Evolutionary conservation across 352 stramenopile species (phyloP), one percentile per base, ranked within the genome.

Genomic region (Pythium plurisporium): DNA sequence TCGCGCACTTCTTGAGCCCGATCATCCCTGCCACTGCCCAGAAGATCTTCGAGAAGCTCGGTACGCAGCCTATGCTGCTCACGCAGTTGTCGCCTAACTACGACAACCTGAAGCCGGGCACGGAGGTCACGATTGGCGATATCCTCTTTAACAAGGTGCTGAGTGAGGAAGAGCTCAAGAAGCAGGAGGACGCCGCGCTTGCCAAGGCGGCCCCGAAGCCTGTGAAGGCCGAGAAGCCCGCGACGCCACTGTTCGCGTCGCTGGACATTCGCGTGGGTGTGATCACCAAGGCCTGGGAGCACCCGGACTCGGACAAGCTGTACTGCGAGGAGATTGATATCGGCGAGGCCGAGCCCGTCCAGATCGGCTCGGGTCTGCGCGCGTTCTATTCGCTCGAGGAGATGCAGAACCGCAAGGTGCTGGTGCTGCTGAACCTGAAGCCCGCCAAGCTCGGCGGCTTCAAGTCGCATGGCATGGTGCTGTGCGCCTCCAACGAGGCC

Each of bases 251-350:
- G 37, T 95, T 96, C 72, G 69, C 84, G 2, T 84, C 74, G 38
- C 67, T 90, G 12, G 83, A 95, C 38, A 91, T 95, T 50, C 83
- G 83, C 38, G 86, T 95, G 5, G 86, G 83, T 26, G 72, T 83
- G 36, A 85, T 95, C 67, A 73, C 70, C 31, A 90, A 91, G 61
- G 84, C 78, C 9, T 95, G 86, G 86, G 76, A 83, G 48, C 86
- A 95, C 63, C 83, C 83, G 12, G 84, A 94, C 48, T 91, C 79
- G 64, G 86, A 95, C 38, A 99, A 98, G 69, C 82, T 99, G 1
- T 99, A 94, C 70, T 99, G 96, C 64, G 97, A 99, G 74, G 97
- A 99, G 75, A 99, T 99, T 42, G 96, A 99, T 69, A 78, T 99
- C 27, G 97, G 97, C 20, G 95, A 96, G 56, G 83, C 89, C 10